Percentiles rank a stretch among this genome's conserved stretches.
These are phyloP conservation scores for Talaromyces adpressus DNA, from an alignment of 495 filamentous ascomycete genomes.

Conservation along the genomic window DNA sequence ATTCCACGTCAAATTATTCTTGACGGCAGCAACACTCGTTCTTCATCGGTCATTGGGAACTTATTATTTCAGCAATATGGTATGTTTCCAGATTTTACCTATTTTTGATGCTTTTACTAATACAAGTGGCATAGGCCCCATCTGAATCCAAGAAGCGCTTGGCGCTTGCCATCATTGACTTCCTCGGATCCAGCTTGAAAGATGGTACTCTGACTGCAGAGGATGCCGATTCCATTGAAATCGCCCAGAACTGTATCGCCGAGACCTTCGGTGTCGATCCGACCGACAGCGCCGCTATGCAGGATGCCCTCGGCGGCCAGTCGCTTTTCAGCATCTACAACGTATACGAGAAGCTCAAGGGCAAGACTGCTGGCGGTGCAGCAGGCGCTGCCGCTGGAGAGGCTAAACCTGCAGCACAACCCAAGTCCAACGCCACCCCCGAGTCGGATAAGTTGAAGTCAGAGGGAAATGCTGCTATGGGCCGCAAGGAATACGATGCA, in stretches of 20 bases:
- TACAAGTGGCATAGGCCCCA: conserved; percentile 29
- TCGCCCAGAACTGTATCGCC: conserved; percentile 86
- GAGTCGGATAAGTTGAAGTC: conserved; percentile 83
- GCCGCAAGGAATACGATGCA: conserved; percentile 71
- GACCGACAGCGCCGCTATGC: conserved; percentile 60
- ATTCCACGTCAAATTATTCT: conserved; percentile 4
- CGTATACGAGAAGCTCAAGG: conserved; percentile 92
- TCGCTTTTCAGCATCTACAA: conserved; percentile 84
- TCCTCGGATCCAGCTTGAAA: conserved; percentile 74
- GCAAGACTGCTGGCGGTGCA: conserved; percentile 43
- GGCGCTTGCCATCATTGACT: conserved; percentile 94
- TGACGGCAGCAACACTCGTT: neutral
- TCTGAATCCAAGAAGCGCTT: conserved; percentile 87
- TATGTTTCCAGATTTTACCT: neutral
- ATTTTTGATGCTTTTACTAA: neutral
- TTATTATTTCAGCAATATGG: neutral
- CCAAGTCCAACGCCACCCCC: conserved; percentile 20
- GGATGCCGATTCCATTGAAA: conserved; percentile 84
- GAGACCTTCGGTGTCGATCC: conserved; percentile 94
- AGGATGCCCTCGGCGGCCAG: conserved; percentile 73
- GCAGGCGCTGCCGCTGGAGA: conserved; percentile 18
- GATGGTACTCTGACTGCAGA: conserved; percentile 84
- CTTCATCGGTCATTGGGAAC: neutral
- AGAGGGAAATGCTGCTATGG: conserved; percentile 92
- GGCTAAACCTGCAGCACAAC: conserved; percentile 17